These are phyloP conservation scores for Podochytrium sp. DNA, from an alignment of 192 early-diverging fungal species.

Conservation along the genomic window DNA sequence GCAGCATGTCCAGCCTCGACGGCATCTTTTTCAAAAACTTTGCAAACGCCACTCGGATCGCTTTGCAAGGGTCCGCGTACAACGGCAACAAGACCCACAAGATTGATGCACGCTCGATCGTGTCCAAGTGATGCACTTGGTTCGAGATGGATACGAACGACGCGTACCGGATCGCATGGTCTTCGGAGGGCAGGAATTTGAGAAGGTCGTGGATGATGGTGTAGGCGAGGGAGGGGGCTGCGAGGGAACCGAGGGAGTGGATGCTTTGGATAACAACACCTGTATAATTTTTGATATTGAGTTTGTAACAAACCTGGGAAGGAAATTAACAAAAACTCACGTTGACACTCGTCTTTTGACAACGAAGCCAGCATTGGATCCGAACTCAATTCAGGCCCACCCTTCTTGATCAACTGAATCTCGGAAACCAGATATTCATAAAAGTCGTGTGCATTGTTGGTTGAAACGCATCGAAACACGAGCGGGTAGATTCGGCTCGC, in stretches of 20 bases:
- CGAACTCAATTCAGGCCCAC: slow-evolving; percentile 36
- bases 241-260: slow-evolving; percentile 37
- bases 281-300: neutral
- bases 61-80: slow-evolving; percentile 52
- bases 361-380: slow-evolving; percentile 54
- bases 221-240: slow-evolving; percentile 31
- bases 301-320: neutral
- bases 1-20: slow-evolving; percentile 36
- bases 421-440: slow-evolving; percentile 51
- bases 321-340: slow-evolving; percentile 24
- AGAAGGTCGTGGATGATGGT: slow-evolving; percentile 52
- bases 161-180: slow-evolving; percentile 37
- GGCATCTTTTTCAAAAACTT: slow-evolving; percentile 49
- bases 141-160: slow-evolving; percentile 45
- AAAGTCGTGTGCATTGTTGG: slow-evolving; percentile 46
- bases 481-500: slow-evolving; percentile 57
- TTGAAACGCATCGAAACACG: slow-evolving; percentile 48
- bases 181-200: slow-evolving; percentile 34
- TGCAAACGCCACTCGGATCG: slow-evolving; percentile 49
- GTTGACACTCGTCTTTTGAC: slow-evolving; percentile 42
- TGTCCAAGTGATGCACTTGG: slow-evolving; percentile 43
- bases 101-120: slow-evolving; percentile 35
- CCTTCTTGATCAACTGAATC: slow-evolving; percentile 45
- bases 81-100: slow-evolving; percentile 57
- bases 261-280: slow-evolving; percentile 45